A percentile compares a stretch with the other conserved stretches of the same genome.
phyloP scores from a whole-genome alignment of 225 moss, liverwort and hornwort species.

The Asterella californica region DNA sequence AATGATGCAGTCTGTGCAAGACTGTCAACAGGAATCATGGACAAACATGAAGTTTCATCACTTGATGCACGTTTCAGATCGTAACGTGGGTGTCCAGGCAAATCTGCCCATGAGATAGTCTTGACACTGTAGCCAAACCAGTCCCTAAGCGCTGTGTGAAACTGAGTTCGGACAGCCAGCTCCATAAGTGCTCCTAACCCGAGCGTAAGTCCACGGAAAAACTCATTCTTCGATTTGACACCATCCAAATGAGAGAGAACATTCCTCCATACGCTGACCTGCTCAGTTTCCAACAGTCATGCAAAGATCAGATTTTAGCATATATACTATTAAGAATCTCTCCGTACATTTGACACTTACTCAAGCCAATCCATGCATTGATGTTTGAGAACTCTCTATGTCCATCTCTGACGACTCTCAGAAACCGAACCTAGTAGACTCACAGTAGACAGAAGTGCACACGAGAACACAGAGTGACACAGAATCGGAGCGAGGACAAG shows the following conservation, averaged over 20 bases:
- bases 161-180: conserved; percentile 15
- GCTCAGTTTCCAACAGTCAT: conserved; percentile 1
- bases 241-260: conserved; percentile 29
- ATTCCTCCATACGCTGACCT: conserved; percentile 31
- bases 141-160: conserved; percentile 15
- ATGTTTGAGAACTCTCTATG: no score
- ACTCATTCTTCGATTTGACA: conserved; percentile 22
- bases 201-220: conserved; percentile 27
- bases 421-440: no score
- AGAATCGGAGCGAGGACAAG: no score
- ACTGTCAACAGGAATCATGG: conserved; percentile 29
- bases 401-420: no score
- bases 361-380: no score
- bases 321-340: no score
- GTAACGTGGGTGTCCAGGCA: conserved; percentile 31
- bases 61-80: conserved; percentile 1
- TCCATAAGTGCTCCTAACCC: conserved; percentile 39
- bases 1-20: conserved; percentile 33
- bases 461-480: no score
- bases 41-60: not conserved
- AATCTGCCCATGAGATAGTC: conserved; percentile 22
- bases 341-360: no score
- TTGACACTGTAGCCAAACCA: conserved; percentile 28
- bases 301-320: not conserved
- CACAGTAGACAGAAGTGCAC: no score